phyloP scores from a whole-genome alignment of 1,139 yeast species.

The Candida sanyaensis region DNA sequence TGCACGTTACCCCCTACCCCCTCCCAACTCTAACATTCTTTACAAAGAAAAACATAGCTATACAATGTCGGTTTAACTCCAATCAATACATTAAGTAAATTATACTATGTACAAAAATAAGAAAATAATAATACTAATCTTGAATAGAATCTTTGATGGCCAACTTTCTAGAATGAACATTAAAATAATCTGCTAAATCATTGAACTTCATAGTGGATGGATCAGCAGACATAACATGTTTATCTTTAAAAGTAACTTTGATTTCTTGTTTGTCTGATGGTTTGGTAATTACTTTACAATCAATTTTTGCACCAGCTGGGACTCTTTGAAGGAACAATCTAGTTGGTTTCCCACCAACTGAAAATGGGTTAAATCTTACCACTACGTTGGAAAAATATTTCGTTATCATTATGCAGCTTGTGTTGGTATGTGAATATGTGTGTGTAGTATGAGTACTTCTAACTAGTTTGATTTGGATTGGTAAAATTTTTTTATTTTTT shows the following conservation, averaged over 20 bases:
- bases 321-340: conserved; percentile 78
- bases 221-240: conserved; percentile 66
- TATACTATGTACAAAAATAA: conserved; percentile 10
- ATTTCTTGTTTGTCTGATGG: conserved; percentile 57
- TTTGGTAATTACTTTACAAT: conserved; percentile 54
- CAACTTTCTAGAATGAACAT: conserved; percentile 70
- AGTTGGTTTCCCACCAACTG: conserved; percentile 74
- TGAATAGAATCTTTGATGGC: conserved; percentile 64
- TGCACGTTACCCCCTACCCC: no score
- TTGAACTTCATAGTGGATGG: conserved; percentile 55
- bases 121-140: conserved; percentile 13
- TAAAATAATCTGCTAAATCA: conserved; percentile 59
- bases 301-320: conserved; percentile 67
- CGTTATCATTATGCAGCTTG: conserved; percentile 60
- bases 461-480: background rate
- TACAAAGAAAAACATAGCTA: no score
- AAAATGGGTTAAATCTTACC: conserved; percentile 79
- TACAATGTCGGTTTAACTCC: background rate
- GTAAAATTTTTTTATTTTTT: no score
- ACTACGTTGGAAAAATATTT: conserved; percentile 79
- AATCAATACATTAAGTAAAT: conserved; percentile 1
- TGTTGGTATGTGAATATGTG: background rate
- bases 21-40: no score
- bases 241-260: conserved; percentile 81
- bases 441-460: no score